These are phyloP conservation scores for Takashimella tepidaria DNA, from an alignment of 1,284 basidiomycete genomes.

Conservation along the genomic window DNA sequence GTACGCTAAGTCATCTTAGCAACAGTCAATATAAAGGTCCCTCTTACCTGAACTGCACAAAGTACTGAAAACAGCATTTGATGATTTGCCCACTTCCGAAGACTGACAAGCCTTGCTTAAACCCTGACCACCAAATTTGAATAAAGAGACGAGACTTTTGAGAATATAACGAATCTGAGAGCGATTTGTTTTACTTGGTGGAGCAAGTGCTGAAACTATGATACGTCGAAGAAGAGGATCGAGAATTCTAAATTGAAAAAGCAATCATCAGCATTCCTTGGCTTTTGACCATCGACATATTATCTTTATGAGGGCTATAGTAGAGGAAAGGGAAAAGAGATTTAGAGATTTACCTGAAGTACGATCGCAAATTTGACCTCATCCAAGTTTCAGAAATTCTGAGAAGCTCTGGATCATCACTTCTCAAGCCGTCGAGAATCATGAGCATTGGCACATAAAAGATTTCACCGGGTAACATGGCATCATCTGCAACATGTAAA, in stretches of 20 bases:
- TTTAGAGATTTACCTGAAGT: conserved; percentile 65
- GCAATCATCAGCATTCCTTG: too few species aligned
- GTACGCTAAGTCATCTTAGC: conserved; percentile 6
- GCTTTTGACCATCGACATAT: too few species aligned
- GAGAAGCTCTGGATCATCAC: conserved; percentile 64
- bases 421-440: conserved; percentile 75
- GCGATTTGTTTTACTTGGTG: conserved; percentile 62
- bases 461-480: conserved; percentile 67
- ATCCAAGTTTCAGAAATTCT: conserved; percentile 90
- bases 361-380: conserved; percentile 85
- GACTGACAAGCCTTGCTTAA: conserved; percentile 33
- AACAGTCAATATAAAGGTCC: too few species aligned
- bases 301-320: too few species aligned
- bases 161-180: conserved; percentile 49
- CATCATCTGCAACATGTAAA: conserved; percentile 79
- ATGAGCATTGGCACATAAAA: conserved; percentile 82
- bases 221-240: conserved; percentile 74
- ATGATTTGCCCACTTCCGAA: conserved; percentile 19
- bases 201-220: conserved; percentile 49
- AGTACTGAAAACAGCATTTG: conserved; percentile 8
- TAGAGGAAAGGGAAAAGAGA: too few species aligned
- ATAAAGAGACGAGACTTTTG: conserved; percentile 69
- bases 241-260: conserved; percentile 57
- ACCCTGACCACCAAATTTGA: conserved; percentile 81
- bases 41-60: background rate